A percentile compares a stretch with the other conserved stretches of the same genome.
phyloP scores from a whole-genome alignment of 345 rosid species.

The Eucalyptus grandis region DNA sequence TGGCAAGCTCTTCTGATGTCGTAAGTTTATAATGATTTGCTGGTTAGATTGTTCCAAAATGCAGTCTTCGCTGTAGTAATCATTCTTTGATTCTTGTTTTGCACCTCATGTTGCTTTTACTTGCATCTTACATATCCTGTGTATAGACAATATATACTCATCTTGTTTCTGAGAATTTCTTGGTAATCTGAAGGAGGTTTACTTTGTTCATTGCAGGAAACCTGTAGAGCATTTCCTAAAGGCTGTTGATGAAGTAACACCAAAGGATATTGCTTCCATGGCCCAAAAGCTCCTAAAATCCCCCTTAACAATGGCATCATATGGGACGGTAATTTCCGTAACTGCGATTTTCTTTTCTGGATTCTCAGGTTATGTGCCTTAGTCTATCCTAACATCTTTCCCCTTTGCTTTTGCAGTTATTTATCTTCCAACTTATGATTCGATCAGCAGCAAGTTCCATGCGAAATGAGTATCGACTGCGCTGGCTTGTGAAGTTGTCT shows the following conservation, averaged over 20 bases:
- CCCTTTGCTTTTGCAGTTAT: conserved; percentile 16
- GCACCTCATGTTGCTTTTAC: neutral
- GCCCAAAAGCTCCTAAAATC: conserved; percentile 52
- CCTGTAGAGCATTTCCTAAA: conserved; percentile 67
- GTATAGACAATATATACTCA: neutral
- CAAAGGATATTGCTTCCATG: conserved; percentile 43
- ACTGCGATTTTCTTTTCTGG: neutral
- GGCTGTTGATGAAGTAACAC: conserved; percentile 41
- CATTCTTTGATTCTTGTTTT: neutral
- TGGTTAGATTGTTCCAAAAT: neutral
- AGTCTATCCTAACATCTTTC: neutral
- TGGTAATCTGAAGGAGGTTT: neutral
- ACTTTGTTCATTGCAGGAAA: conserved; percentile 29
- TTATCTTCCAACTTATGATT: conserved; percentile 60
- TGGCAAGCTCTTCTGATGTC: neutral
- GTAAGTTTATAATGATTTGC: neutral
- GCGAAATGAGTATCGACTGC: neutral
- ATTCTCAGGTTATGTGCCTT: neutral
- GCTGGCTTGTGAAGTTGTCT: neutral
- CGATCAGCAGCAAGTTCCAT: conserved; percentile 47
- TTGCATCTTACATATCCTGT: neutral
- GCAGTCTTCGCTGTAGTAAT: neutral
- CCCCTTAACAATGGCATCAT: conserved; percentile 91
- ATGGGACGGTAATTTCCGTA: conserved; percentile 59
- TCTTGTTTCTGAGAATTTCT: neutral